phyloP scores from a whole-genome alignment of 768 basidiomycete species.

The Mycena venus region DNA sequence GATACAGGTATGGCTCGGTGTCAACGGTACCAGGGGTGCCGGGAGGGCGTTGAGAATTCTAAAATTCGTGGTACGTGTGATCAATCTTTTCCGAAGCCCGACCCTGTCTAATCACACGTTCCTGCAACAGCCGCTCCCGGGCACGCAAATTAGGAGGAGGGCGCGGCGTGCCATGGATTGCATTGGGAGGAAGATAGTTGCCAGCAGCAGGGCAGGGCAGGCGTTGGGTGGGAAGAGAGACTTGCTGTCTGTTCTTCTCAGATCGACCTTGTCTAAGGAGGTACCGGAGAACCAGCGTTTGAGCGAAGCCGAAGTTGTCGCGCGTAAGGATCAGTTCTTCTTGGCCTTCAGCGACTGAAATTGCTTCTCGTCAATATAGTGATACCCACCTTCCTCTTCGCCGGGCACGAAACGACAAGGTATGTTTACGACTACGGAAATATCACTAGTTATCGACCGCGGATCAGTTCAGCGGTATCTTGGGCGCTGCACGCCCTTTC shows the following conservation, averaged over 20 bases:
- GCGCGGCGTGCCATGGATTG: slow-evolving; percentile 38
- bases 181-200: slow-evolving; percentile 55
- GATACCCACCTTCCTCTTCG: slow-evolving; percentile 57
- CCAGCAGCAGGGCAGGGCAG: slow-evolving; percentile 51
- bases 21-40: no score
- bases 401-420: slow-evolving; percentile 44
- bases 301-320: slow-evolving; percentile 62
- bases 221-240: slow-evolving; percentile 53
- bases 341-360: slow-evolving; percentile 37
- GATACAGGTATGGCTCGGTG: no score
- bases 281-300: slow-evolving; percentile 57
- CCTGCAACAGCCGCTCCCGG: slow-evolving; percentile 17
- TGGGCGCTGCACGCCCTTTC: slow-evolving; percentile 62
- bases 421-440: not conserved
- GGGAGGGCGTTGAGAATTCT: no score
- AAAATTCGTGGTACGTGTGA: slow-evolving; percentile 40
- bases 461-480: slow-evolving; percentile 18
- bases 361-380: slow-evolving; percentile 31
- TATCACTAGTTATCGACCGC: not conserved
- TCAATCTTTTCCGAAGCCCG: not conserved
- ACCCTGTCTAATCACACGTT: slow-evolving; percentile 22
- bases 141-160: slow-evolving; percentile 27
- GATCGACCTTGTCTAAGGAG: slow-evolving; percentile 65
- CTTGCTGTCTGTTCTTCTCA: slow-evolving; percentile 60
- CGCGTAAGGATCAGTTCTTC: slow-evolving; percentile 20